Conservation (phyloP, 2,329 filamentous ascomycete species). For the Scedosporium apiospermum region DNA sequence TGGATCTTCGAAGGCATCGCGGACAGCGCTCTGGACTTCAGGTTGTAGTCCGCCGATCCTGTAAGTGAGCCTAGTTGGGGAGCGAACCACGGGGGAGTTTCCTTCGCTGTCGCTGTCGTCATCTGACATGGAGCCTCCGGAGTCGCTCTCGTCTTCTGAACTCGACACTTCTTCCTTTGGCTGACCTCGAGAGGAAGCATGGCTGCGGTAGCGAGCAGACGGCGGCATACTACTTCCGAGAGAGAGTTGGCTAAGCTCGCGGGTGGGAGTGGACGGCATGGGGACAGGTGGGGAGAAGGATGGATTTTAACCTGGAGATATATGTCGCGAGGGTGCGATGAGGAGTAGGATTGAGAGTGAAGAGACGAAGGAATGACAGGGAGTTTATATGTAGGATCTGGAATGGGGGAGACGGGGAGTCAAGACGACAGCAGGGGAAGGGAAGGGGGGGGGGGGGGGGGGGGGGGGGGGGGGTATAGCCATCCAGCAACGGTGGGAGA, state of each 20-base stretch:
- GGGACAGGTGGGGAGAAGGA: background rate
- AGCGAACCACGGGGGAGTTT: constrained; percentile 19
- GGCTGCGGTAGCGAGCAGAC: background rate
- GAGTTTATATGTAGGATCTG: no score
- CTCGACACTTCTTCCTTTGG: constrained; percentile 14
- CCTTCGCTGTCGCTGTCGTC: constrained; percentile 14
- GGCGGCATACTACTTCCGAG: constrained; percentile 4
- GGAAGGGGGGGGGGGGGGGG: no score
- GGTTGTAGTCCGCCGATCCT: constrained; percentile 27
- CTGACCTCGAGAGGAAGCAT: background rate
- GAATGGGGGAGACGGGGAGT: no score
- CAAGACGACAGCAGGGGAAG: no score
- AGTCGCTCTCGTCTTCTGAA: constrained; percentile 18
- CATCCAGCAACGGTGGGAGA: no score
- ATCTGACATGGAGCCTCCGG: constrained; percentile 22
- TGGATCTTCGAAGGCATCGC: constrained; percentile 36
- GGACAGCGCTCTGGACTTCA: constrained; percentile 26
- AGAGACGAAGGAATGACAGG: background rate
- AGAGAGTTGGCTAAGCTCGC: constrained; percentile 4
- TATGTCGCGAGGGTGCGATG: background rate
- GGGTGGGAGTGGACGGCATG: background rate
- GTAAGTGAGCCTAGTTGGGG: constrained; percentile 31
- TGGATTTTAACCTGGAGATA: background rate
- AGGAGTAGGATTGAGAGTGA: background rate
- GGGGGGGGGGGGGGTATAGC: no score